phyloP scores from a whole-genome alignment of 2,329 filamentous ascomycete species.

The Dactylellina drechsleri region DNA sequence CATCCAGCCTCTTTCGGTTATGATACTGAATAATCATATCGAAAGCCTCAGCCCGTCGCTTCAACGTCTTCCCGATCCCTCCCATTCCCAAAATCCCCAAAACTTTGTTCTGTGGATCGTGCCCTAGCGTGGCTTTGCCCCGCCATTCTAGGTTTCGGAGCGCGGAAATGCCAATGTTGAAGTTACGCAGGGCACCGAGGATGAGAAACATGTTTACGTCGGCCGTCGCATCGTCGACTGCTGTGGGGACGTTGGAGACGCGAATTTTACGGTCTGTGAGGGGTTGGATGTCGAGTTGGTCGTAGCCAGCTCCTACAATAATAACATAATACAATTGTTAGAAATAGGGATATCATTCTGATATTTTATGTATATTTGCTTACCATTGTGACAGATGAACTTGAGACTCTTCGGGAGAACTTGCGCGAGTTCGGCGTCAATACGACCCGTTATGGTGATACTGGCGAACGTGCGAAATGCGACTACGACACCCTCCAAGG shows the following conservation, averaged over 20 bases:
- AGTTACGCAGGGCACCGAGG: conserved; percentile 79
- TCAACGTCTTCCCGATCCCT: conserved; percentile 81
- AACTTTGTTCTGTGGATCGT: conserved; percentile 80
- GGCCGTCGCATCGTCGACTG: conserved; percentile 83
- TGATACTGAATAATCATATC: conserved; percentile 80
- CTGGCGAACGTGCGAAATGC: conserved; percentile 78
- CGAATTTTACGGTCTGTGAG: conserved; percentile 74
- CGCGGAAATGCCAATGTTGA: conserved; percentile 73
- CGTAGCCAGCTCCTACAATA: conserved; percentile 78
- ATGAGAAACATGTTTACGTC: conserved; percentile 84
- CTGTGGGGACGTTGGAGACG: conserved; percentile 83
- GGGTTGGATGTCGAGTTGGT: conserved; percentile 78
- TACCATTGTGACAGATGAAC: conserved; percentile 72
- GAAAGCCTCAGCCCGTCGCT: conserved; percentile 77
- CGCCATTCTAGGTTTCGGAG: conserved; percentile 76
- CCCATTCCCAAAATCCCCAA: conserved; percentile 88
- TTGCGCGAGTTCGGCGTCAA: conserved; percentile 76
- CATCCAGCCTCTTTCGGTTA: conserved; percentile 73
- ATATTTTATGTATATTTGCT: conserved; percentile 47
- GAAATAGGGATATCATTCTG: not conserved
- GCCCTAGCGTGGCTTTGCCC: conserved; percentile 71
- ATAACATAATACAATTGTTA: not conserved
- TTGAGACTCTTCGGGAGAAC: conserved; percentile 67
- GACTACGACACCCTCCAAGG: conserved; percentile 72
- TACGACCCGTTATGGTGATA: conserved; percentile 71